phyloP scores from a whole-genome alignment of 371 early-diverging fungal genomes.

The Cokeromyces recurvatus region DNA sequence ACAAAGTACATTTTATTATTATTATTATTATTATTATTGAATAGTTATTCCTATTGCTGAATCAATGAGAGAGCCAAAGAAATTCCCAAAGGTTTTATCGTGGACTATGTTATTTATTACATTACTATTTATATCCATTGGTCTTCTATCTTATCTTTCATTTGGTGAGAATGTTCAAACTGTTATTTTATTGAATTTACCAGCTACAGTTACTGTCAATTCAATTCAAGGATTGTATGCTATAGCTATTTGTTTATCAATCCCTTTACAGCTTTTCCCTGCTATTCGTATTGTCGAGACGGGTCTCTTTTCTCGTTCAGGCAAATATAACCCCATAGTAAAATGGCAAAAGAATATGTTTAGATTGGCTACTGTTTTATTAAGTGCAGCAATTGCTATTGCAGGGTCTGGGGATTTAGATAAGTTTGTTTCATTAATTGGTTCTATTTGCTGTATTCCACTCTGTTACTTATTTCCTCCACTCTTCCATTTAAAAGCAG shows the following conservation, averaged over 20 bases:
- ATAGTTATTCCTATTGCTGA: conserved; percentile 63
- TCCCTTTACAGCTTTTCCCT: conserved; percentile 86
- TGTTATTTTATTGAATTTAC: conserved; percentile 76
- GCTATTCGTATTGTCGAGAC: conserved; percentile 83
- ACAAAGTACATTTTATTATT: conserved; percentile 5
- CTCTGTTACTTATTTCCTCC: conserved; percentile 74
- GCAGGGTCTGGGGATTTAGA: conserved; percentile 70
- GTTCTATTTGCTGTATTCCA: conserved; percentile 77
- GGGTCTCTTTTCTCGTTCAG: conserved; percentile 58
- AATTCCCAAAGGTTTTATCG: conserved; percentile 71
- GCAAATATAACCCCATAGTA: conserved; percentile 57
- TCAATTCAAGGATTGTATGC: conserved; percentile 75
- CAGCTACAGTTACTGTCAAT: conserved; percentile 53
- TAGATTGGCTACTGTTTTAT: conserved; percentile 52
- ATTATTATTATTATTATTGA: not conserved
- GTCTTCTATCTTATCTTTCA: conserved; percentile 72
- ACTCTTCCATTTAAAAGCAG: conserved; percentile 71
- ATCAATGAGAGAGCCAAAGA: conserved; percentile 79
- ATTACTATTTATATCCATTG: conserved; percentile 66
- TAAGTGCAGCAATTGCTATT: conserved; percentile 68
- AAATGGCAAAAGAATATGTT: conserved; percentile 90
- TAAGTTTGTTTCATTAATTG: conserved; percentile 84
- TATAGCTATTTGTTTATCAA: conserved; percentile 79
- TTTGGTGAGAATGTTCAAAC: conserved; percentile 80
- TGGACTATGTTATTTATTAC: conserved; percentile 70